Percentiles rank a stretch among this genome's conserved stretches.
phyloP scores from a whole-genome alignment of 345 rosid genomes.

The Arabis hirsuta region DNA sequence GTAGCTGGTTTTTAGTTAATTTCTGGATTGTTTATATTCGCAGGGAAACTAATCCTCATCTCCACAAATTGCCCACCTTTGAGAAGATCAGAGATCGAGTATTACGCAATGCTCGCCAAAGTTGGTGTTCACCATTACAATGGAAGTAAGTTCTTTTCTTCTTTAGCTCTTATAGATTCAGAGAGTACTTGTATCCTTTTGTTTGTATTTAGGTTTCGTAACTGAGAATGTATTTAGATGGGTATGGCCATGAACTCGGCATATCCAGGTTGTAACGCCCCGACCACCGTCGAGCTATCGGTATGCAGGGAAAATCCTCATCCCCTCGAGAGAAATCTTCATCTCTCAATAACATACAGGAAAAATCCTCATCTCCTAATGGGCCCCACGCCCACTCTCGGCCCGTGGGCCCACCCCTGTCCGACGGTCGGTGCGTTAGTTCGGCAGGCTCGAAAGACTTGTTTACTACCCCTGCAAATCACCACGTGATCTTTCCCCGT shows the following conservation, averaged over 20 bases:
- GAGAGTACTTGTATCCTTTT: not conserved
- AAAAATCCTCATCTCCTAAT: too few species aligned
- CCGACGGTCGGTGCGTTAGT: too few species aligned
- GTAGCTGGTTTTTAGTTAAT: not conserved
- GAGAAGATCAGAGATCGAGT: conserved; percentile 81
- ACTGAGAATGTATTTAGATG: conserved; percentile 35
- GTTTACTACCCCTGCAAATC: too few species aligned
- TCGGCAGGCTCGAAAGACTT: too few species aligned
- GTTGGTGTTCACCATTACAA: conserved; percentile 86
- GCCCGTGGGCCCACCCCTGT: too few species aligned
- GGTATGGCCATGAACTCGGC: conserved; percentile 63
- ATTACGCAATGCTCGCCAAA: conserved; percentile 79
- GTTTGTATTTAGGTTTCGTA: not conserved
- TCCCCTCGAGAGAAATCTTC: too few species aligned
- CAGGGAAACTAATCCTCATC: conserved; percentile 64
- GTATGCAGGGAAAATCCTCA: too few species aligned
- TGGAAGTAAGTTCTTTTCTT: conserved; percentile 61
- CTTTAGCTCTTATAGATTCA: not conserved
- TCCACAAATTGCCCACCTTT: conserved; percentile 77
- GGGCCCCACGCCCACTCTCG: too few species aligned
- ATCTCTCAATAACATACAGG: too few species aligned
- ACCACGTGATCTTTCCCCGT: too few species aligned
- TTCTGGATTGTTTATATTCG: not conserved
- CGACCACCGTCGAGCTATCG: too few species aligned
- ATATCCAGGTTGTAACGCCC: too few species aligned